Base-by-base conservation (phyloP, 2,329 filamentous ascomycete species). In the Dendryphion nanum region DNA sequence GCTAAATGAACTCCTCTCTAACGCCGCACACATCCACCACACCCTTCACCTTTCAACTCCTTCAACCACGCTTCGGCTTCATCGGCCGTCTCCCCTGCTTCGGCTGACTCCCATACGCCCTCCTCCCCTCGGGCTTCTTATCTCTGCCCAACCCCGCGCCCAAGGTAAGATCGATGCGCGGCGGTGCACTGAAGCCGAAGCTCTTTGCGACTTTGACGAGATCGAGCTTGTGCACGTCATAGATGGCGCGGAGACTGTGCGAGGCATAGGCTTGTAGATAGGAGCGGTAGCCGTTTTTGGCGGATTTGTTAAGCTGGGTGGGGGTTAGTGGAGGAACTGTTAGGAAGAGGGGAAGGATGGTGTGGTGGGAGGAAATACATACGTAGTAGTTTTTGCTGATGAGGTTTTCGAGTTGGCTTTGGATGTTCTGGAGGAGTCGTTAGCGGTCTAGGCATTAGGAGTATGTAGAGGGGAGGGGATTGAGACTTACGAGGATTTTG, bases 371-470 rank as follows among this genome's bases (percentile, higher is more conserved):
- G 61, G 79, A 76, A 78, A 95, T 93, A 73, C 96, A 93, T 41
- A 98, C 78, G 67, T 96, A 96, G 74, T 97, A 97, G 70, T 98
- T 97, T 66, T 93, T 86, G 19, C 81, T 81, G 56, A 98, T 94
- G 50, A 97, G 78, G 70, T 91, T 93, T 76, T 97, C 91, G 7
- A 97, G 79, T 68, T 96, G 89, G 18, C 53, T 63, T 39, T 56
- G 86, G 33, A 67, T 66, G 59, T 94, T 93, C 10, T 26, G 3
- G 18, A 15, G 3, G 33, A 50, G 39, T 48, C 46, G 48, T 52
- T 63, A 4, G 26, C 26, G 23, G n/a, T 8, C n/a, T 26, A 8
- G 10, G 23, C 10, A 26, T 8, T n/a, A 26, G n/a, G 23, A 26
- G 23, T 26, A 26, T 26, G n/a, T n/a, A n/a, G n/a, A n/a, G n/a